phyloP scores from a whole-genome alignment of 1,139 yeast genomes.

The Pichia sp. region DNA sequence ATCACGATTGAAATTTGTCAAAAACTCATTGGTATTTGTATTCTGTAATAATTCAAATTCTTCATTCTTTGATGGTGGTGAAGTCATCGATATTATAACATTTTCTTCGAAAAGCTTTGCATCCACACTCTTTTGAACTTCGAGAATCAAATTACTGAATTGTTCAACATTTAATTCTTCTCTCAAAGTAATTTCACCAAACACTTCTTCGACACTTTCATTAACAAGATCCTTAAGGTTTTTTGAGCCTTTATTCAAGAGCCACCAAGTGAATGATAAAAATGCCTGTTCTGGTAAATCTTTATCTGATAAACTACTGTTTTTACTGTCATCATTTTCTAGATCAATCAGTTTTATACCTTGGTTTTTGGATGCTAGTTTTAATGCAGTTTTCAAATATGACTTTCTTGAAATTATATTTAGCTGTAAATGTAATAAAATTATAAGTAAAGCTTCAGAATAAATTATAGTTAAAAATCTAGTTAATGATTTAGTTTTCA shows the following conservation, averaged over 20 bases:
- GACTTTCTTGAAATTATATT: slow-evolving; percentile 84
- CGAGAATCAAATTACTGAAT: slow-evolving; percentile 44
- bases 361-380: slow-evolving; percentile 43
- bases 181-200: slow-evolving; percentile 62
- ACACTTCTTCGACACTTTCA: slow-evolving; percentile 52
- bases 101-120: slow-evolving; percentile 6
- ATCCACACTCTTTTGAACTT: slow-evolving; percentile 34
- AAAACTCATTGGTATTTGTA: slow-evolving; percentile 31
- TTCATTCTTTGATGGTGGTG: slow-evolving; percentile 34
- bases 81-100: slow-evolving; percentile 19
- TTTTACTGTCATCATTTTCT: slow-evolving; percentile 14
- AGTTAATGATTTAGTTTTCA: slow-evolving; percentile 69
- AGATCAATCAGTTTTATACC: slow-evolving; percentile 21
- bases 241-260: slow-evolving; percentile 79
- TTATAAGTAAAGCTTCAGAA: slow-evolving; percentile 58
- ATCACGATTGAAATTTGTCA: slow-evolving; percentile 25
- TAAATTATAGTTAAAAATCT: slow-evolving; percentile 69
- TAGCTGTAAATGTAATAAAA: slow-evolving; percentile 77
- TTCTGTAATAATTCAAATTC: slow-evolving; percentile 36
- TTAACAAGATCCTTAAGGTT: slow-evolving; percentile 50
- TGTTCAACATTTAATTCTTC: slow-evolving; percentile 59
- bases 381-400: slow-evolving; percentile 72
- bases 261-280: slow-evolving; percentile 90
- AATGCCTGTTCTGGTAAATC: slow-evolving; percentile 69
- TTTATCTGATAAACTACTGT: slow-evolving; percentile 32